Base-by-base conservation (phyloP, 106 monocot species). In the Allium sativum region DNA sequence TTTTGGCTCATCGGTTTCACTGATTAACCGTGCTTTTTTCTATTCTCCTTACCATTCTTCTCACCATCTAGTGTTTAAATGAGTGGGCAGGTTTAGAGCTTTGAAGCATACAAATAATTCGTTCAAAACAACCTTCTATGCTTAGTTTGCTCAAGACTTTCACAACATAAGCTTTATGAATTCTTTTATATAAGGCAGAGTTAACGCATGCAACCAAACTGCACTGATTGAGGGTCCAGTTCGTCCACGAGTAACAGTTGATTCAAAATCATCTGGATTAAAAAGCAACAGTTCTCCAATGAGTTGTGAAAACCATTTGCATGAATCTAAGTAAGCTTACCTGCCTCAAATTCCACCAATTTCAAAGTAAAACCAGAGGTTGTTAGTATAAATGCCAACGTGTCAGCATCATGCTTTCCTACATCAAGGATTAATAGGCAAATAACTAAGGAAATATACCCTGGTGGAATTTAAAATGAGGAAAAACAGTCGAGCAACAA, bases 311-410 rank as follows among this genome's bases (percentile, higher is more conserved):
- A 61, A 31, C 60, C 21, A 45, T 42, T 42, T 67, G 42, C 65
- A 59, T 69, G 74, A 72, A 68, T 47, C 20, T 55, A 76, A 82
- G 76, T 73, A 19, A 77, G 61, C 57, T 21, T 61, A 52, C 61
- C 68, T 10, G 13, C 67, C 52, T 17, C 73, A 48, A 73, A 53
- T 65, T 58, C 78, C 58, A 67, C 61, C 10, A 15, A 65, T 64
- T 57, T 65, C 54, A 68, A 52, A 61, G 62, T 42, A 73, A 74
- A 70, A 15, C 53, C 53, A 42, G 76, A 78, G 62, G 76, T 46
- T 21, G 40, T 54, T 58, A 53, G 56, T 56, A 18, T 19, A 70
- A 55, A 55, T 57, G 22, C 56, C 64, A 69, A 48, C 45, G 73
- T 21, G 68, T 51, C 15, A 16, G 60, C 55, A 55, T 67, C 58